Percentiles rank a stretch among this genome's conserved stretches.
phyloP scores from a whole-genome alignment of 2,329 filamentous ascomycete genomes.

The Chrysoporthe austroafricana region DNA sequence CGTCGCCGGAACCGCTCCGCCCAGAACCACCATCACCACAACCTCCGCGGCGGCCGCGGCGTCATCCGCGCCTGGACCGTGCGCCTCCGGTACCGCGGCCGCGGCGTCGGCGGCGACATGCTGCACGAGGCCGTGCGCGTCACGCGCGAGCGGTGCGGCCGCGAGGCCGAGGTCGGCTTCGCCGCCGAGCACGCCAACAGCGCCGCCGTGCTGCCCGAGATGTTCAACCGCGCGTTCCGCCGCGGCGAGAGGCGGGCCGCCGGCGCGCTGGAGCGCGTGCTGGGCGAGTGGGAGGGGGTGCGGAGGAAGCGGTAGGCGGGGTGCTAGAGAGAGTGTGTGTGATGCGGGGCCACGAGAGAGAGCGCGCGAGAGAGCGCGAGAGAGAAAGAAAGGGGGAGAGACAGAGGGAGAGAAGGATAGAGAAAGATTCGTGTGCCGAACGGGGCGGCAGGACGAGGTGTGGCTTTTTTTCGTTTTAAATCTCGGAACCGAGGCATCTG shows the following conservation, averaged over 20 bases:
- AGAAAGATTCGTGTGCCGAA: too few relatives aligned
- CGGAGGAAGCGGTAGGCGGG: conserved; percentile 51
- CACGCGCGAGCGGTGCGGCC: conserved; percentile 70
- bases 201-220: conserved; percentile 60
- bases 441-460: not conserved
- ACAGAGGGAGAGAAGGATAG: too few relatives aligned
- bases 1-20: conserved; percentile 42
- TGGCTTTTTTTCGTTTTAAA: conserved; percentile 8
- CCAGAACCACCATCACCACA: conserved; percentile 31
- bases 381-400: too few relatives aligned
- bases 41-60: conserved; percentile 62
- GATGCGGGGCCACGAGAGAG: too few relatives aligned
- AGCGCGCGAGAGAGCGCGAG: too few relatives aligned
- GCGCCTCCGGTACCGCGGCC: conserved; percentile 66
- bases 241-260: conserved; percentile 62
- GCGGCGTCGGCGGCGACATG: conserved; percentile 73
- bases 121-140: conserved; percentile 73
- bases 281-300: conserved; percentile 52
- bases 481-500: not conserved
- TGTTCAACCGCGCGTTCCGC: conserved; percentile 66
- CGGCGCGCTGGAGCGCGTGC: conserved; percentile 53
- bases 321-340: too few relatives aligned
- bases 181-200: conserved; percentile 79
- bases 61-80: conserved; percentile 86
- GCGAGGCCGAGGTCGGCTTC: conserved; percentile 71